Percentiles rank a stretch among this genome's conserved stretches.
phyloP scores from a whole-genome alignment of 805 yeast genomes.

The Candida lessepsii region DNA sequence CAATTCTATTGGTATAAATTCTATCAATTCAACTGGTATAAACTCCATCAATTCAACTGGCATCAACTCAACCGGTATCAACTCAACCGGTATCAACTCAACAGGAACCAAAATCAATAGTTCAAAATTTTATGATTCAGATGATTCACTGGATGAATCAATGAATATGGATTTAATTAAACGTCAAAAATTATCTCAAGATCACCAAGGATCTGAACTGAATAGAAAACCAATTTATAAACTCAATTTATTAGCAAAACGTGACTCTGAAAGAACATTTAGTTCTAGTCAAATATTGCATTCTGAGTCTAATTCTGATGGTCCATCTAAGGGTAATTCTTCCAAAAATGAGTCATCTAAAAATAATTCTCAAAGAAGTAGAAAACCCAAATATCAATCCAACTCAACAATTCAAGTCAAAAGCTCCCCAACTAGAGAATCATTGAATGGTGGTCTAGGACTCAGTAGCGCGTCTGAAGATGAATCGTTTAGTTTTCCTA shows the following conservation, averaged over 20 bases:
- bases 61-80: no score
- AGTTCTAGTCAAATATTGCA: constrained; percentile 3
- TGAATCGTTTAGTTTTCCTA: background rate
- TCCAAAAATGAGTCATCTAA: no score
- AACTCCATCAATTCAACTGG: no score
- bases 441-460: background rate
- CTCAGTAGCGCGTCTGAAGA: background rate
- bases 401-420: background rate
- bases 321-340: background rate
- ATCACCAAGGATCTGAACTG: background rate
- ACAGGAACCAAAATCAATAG: background rate
- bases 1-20: background rate
- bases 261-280: background rate
- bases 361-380: no score
- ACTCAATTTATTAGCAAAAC: constrained; percentile 1
- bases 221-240: constrained; percentile 5
- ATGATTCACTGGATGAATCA: constrained; percentile 10
- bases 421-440: constrained; percentile 3
- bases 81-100: background rate
- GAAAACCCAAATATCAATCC: background rate
- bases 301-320: constrained; percentile 1
- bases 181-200: constrained; percentile 4
- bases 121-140: constrained; percentile 7
- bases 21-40: no score
- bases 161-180: constrained; percentile 7